Evolutionary conservation across 2,329 filamentous ascomycete species (phyloP).

Genomic region (Knoxdaviesia proteae): DNA sequence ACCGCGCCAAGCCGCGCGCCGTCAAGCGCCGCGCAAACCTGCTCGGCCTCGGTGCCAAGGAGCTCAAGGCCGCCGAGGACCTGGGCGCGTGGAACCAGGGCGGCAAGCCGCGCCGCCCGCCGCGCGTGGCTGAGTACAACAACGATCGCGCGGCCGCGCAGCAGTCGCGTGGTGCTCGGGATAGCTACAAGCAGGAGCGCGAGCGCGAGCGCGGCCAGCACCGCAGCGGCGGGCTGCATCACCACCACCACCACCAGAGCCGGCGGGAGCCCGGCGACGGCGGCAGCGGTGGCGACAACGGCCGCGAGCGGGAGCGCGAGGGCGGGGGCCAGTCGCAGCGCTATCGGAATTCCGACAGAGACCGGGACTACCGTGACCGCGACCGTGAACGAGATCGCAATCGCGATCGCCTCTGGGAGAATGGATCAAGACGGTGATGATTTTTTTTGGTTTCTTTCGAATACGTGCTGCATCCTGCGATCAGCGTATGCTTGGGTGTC

Average conservation of each 20-base stretch:
- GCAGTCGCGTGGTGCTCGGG: constrained; percentile 19
- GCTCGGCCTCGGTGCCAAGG: constrained; percentile 75
- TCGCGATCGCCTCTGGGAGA: constrained; percentile 8
- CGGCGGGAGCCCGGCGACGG: constrained; percentile 2
- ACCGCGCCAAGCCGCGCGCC: constrained; percentile 32
- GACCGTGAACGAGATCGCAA: constrained; percentile 12
- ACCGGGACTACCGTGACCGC: constrained; percentile 8
- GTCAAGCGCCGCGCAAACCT: constrained; percentile 58
- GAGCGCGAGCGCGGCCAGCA: constrained; percentile 21
- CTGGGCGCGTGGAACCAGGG: constrained; percentile 64
- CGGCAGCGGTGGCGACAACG: constrained; percentile 2
- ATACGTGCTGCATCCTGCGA: no score
- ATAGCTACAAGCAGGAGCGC: constrained; percentile 26
- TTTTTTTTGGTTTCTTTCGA: not conserved
- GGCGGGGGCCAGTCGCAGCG: constrained; percentile 19
- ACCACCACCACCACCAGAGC: constrained; percentile 3
- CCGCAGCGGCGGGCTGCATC: not conserved
- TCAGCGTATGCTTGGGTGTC: no score
- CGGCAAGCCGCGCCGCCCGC: constrained; percentile 22
- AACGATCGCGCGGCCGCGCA: constrained; percentile 16
- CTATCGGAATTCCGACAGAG: constrained; percentile 15
- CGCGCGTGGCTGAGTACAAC: constrained; percentile 28
- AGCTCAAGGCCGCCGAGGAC: constrained; percentile 50
- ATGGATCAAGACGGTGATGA: constrained; percentile 1
- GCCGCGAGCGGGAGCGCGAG: constrained; percentile 13